A percentile compares a stretch with the other conserved stretches of the same genome.
phyloP scores from a whole-genome alignment of 129 eudicot species.

The Rutidosis leptorrhynchoides region DNA sequence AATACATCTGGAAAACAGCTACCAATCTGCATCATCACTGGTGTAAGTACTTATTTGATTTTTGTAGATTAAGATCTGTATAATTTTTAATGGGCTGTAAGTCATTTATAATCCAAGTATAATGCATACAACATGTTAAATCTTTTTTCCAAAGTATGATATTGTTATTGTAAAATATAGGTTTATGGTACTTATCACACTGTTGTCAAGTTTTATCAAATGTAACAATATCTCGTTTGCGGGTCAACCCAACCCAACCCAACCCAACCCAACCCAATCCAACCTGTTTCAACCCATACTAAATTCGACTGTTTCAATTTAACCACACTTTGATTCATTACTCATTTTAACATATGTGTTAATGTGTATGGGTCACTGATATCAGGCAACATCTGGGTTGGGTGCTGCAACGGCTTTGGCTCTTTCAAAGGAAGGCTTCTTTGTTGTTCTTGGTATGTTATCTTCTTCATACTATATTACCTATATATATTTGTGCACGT shows the following conservation, averaged over 20 bases:
- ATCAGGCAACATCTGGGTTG: slow-evolving; percentile 92
- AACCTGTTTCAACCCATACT: neutral
- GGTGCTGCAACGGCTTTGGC: slow-evolving; percentile 87
- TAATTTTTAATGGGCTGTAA: no score
- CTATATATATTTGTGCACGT: neutral
- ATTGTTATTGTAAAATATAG: neutral
- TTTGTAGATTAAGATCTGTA: neutral
- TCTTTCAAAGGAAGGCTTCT: slow-evolving; percentile 73
- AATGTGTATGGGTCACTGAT: slow-evolving; percentile 17
- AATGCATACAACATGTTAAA: neutral
- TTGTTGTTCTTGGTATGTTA: slow-evolving; percentile 67
- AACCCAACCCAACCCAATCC: no score
- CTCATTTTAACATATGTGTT: slow-evolving; percentile 3
- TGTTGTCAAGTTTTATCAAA: neutral
- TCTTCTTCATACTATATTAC: slow-evolving; percentile 2
- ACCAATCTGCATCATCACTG: slow-evolving; percentile 82
- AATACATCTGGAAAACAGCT: slow-evolving; percentile 11
- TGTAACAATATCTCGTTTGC: neutral
- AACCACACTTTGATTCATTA: neutral
- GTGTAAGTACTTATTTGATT: slow-evolving; percentile 44
- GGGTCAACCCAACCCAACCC: neutral
- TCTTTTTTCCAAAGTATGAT: neutral
- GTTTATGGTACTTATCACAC: no score
- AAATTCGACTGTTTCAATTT: neutral
- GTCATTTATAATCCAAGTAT: neutral